Conservation (phyloP, 2,329 filamentous ascomycete species). For the Apiospora malaysiana region DNA sequence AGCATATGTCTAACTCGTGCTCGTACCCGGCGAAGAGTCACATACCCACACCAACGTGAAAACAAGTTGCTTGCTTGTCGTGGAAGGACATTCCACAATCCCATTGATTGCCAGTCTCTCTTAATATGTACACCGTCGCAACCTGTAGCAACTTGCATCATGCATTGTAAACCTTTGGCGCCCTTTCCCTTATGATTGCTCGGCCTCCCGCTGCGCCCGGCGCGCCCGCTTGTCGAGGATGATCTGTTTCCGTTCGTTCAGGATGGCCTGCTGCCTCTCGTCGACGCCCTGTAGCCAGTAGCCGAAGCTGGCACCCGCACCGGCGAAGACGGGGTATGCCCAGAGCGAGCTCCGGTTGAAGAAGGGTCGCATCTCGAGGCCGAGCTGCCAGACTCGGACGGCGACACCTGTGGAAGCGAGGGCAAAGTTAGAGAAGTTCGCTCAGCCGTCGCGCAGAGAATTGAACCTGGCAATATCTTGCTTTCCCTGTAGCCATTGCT, state of each 20-base stretch:
- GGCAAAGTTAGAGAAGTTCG: background rate
- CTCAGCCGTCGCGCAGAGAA: too few species aligned
- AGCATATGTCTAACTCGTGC: background rate
- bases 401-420: conserved; percentile 71
- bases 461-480: too few species aligned
- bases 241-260: conserved; percentile 78
- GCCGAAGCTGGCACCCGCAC: conserved; percentile 87
- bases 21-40: background rate
- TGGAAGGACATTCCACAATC: conserved; percentile 9
- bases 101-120: conserved; percentile 15
- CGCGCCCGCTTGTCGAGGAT: conserved; percentile 90
- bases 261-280: conserved; percentile 75
- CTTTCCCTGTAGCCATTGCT: too few species aligned
- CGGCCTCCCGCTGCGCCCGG: conserved; percentile 68
- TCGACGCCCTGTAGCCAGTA: conserved; percentile 97
- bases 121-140: conserved; percentile 5
- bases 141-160: background rate
- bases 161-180: conserved; percentile 14
- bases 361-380: conserved; percentile 97
- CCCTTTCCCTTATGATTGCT: conserved; percentile 24
- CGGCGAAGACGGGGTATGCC: conserved; percentile 90
- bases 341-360: conserved; percentile 84
- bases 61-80: background rate
- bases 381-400: conserved; percentile 94
- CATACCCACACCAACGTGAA: background rate